Percentiles rank a stretch among this genome's conserved stretches.
phyloP scores from a whole-genome alignment of 1,284 basidiomycete species.

The Cryptococcus wingfieldii region DNA sequence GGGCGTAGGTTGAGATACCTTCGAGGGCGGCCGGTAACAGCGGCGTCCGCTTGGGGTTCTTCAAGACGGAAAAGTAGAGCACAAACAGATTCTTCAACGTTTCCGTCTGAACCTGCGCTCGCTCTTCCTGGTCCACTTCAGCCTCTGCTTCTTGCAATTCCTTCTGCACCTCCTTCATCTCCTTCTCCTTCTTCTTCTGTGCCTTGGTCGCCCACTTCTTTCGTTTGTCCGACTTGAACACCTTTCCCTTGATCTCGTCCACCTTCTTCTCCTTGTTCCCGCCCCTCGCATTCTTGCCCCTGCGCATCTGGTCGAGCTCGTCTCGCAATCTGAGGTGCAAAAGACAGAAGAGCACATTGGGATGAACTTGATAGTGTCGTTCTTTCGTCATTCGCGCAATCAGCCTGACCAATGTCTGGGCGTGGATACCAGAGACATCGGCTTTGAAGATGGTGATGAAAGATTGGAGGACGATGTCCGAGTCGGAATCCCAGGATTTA shows the following conservation, averaged over 20 bases:
- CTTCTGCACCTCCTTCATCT: conserved; percentile 76
- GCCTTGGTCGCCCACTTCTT: conserved; percentile 79
- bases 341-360: conserved; percentile 80
- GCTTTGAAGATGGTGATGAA: conserved; percentile 74
- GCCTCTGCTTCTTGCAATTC: conserved; percentile 93
- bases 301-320: conserved; percentile 61
- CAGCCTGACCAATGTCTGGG: conserved; percentile 83
- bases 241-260: conserved; percentile 53
- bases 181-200: conserved; percentile 70
- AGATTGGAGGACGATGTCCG: conserved; percentile 74
- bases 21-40: conserved; percentile 83
- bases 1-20: conserved; percentile 89
- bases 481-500: conserved; percentile 83
- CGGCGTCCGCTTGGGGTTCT: conserved; percentile 74
- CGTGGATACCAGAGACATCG: conserved; percentile 73
- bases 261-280: conserved; percentile 53
- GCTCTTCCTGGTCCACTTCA: conserved; percentile 88
- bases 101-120: conserved; percentile 84
- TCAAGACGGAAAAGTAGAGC: conserved; percentile 94
- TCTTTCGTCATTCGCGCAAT: conserved; percentile 97
- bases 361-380: conserved; percentile 81
- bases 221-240: conserved; percentile 61
- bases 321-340: conserved; percentile 80
- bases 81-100: conserved; percentile 97
- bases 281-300: conserved; percentile 55